phyloP scores from a whole-genome alignment of 176 grass and related monocot genomes.

The Phoenix dactylifera region DNA sequence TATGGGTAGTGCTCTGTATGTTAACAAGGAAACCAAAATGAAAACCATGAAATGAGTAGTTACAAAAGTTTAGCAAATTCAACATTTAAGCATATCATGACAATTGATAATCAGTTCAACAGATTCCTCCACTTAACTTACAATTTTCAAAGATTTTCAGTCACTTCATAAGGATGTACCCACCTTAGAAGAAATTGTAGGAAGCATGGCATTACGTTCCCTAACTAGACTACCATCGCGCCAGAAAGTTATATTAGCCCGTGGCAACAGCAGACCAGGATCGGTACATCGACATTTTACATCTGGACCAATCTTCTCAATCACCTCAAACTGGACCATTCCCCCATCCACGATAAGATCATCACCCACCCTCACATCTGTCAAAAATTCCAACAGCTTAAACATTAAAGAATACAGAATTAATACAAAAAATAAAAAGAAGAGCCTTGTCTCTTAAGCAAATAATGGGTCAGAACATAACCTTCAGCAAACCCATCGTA shows the following conservation, averaged over 20 bases:
- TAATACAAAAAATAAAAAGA: slow-evolving; percentile 14
- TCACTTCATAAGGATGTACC: slow-evolving; percentile 6
- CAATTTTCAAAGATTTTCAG: background rate
- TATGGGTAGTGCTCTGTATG: too few relatives aligned
- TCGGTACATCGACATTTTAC: slow-evolving; percentile 89
- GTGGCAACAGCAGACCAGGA: slow-evolving; percentile 82
- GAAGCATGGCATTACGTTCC: slow-evolving; percentile 94
- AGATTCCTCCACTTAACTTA: too few relatives aligned
- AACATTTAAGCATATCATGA: too few relatives aligned
- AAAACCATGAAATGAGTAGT: too few relatives aligned
- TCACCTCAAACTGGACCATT: slow-evolving; percentile 95
- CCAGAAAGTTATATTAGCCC: slow-evolving; percentile 96
- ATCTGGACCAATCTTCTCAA: slow-evolving; percentile 86
- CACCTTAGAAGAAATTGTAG: slow-evolving; percentile 98
- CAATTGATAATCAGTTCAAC: too few relatives aligned
- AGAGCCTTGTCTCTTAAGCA: background rate
- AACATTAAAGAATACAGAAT: slow-evolving; percentile 5
- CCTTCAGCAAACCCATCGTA: slow-evolving; percentile 98
- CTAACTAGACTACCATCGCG: slow-evolving; percentile 72
- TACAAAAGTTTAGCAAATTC: too few relatives aligned
- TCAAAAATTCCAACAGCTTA: slow-evolving; percentile 9
- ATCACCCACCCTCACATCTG: slow-evolving; percentile 93
- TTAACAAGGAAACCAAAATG: too few relatives aligned
- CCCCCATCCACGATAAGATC: slow-evolving; percentile 94
- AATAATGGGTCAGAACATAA: slow-evolving; percentile 4